Evolutionary conservation across 2,329 filamentous ascomycete genomes (phyloP).

Genomic region (Thielaviopsis euricoi): DNA sequence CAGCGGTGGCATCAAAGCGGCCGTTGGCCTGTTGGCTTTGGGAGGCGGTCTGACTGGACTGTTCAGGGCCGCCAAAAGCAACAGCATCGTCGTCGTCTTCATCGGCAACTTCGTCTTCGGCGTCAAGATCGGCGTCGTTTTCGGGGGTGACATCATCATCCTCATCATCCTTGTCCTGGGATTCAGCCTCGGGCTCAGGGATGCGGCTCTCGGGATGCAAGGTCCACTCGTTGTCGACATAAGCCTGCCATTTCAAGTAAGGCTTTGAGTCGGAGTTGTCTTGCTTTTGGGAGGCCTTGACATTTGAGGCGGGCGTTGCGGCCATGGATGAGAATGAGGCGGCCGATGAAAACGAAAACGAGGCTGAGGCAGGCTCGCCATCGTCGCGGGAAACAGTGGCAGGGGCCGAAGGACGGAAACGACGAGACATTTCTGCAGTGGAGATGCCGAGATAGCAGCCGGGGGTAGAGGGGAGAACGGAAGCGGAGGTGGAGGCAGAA

Average conservation of each 20-base stretch:
- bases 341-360: background rate
- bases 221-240: slow-evolving; percentile 23
- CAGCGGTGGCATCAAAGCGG: background rate
- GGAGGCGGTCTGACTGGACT: background rate
- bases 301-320: background rate
- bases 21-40: background rate
- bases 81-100: background rate
- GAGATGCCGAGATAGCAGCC: background rate
- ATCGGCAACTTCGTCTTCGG: slow-evolving; percentile 9
- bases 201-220: slow-evolving; percentile 22
- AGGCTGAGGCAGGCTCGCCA: background rate
- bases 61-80: background rate
- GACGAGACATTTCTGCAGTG: background rate
- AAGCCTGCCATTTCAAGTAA: slow-evolving; percentile 25
- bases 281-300: background rate
- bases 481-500: background rate
- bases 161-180: slow-evolving; percentile 15
- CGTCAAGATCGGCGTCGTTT: slow-evolving; percentile 14
- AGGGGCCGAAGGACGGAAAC: background rate
- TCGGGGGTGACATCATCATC: slow-evolving; percentile 16
- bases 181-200: slow-evolving; percentile 14
- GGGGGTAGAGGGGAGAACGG: background rate
- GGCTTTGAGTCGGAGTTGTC: slow-evolving; percentile 17
- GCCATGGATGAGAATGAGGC: background rate
- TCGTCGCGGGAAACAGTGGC: background rate